Evolutionary conservation across 805 yeast species (phyloP), one percentile per base, ranked within the genome.

Genomic region (Lipomyces spencermartinsiae): DNA sequence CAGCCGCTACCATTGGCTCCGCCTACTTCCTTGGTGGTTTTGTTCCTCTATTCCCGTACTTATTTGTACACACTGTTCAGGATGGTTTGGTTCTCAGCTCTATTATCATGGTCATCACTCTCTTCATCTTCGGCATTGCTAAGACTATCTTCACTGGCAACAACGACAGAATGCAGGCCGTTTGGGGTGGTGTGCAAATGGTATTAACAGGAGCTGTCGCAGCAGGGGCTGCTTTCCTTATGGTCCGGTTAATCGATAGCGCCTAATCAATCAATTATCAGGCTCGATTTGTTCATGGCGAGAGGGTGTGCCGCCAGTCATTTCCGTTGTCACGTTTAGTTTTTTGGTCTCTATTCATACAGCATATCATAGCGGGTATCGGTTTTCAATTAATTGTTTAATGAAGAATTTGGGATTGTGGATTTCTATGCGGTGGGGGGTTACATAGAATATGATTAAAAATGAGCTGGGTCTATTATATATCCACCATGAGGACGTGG

Each of bases 171-270:
- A 25, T 59, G 58, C 37, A 69, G 71, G 64, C 77, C 79, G 61
- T 89, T 2, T 80, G 83, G 62, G 97, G 93, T 78, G 98, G 98
- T 57, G 66, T 89, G 22, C 96, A 92, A 80, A 94, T 95, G 98
- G 88, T 92, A 63, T 79, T 89, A n/a, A 93, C 92, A 61, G 99
- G 99, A 53, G 96, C 98, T n/a, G 81, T 90, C 39, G 98, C 99
- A 29, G 98, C 99, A 4, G 97, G 97, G 4, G 91, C 97, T 31
- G 99, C 99, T 10, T 94, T 97, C 97, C 87, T 86, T 58, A 85
- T 93, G 77, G 99, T 94, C 43, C 89, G 88, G 77, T 78, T 89
- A 71, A 87, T 94, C 69, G 97, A 89, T 29, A 33, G 16, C 14
- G 29, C 31, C 29, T 31, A n/a, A 33, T 37, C 5, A 12, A 19